Evolutionary conservation across 2,329 filamentous ascomycete genomes (phyloP).

Genomic region (Pseudogymnoascus pannorum): DNA sequence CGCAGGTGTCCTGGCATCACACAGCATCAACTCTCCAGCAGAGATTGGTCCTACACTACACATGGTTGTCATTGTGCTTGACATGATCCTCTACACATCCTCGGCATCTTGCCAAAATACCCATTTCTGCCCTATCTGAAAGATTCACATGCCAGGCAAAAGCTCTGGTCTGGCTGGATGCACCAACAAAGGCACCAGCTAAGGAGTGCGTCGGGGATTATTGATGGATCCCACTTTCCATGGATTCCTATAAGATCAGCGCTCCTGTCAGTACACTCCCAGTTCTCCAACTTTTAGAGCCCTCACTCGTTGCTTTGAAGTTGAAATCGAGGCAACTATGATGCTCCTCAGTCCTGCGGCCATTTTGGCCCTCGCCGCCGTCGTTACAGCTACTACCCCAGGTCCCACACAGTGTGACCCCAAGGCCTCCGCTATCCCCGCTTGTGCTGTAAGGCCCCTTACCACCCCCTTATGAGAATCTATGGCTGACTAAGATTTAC

Average conservation of each 20-base stretch:
- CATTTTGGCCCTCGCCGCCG: constrained; percentile 5
- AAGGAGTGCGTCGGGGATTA: neutral
- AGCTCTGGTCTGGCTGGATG: neutral
- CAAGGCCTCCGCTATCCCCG: neutral
- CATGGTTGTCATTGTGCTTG: neutral
- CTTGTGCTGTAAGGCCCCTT: neutral
- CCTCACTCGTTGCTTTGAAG: constrained; percentile 6
- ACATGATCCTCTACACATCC: neutral
- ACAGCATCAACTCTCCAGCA: neutral
- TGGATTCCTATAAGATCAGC: constrained; percentile 8
- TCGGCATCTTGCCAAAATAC: constrained; percentile 2
- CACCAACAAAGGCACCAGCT: neutral
- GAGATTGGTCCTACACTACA: neutral
- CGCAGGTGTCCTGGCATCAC: neutral
- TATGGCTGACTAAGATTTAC: neutral
- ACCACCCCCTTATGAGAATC: neutral
- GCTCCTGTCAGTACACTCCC: neutral
- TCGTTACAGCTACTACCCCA: neutral
- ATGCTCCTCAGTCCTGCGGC: neutral
- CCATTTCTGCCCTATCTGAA: neutral
- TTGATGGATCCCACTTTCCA: neutral
- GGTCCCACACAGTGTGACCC: neutral
- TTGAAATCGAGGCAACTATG: neutral
- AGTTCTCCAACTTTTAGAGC: constrained; percentile 3
- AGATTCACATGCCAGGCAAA: neutral